These are phyloP conservation scores for Arthrobotrys iridis DNA, from an alignment of 2,329 filamentous ascomycete genomes.

Conservation along the genomic window DNA sequence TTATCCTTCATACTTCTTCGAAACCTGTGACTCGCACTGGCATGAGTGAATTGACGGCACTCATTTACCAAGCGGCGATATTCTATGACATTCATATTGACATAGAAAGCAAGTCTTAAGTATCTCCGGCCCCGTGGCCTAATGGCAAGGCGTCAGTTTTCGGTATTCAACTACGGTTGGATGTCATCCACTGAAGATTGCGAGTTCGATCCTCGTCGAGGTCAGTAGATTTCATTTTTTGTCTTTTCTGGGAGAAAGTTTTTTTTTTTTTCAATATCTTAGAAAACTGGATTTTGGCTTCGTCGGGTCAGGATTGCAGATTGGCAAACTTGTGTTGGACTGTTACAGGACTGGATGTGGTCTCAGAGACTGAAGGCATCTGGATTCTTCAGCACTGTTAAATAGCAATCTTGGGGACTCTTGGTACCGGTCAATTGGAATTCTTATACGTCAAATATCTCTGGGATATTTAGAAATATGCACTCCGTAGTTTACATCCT, in stretches of 20 bases:
- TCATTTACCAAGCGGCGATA: too few species aligned
- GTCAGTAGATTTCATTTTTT: slow-evolving; percentile 42
- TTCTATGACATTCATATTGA: too few species aligned
- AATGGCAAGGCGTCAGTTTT: slow-evolving; percentile 55
- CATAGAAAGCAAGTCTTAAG: too few species aligned
- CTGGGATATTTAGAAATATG: background rate
- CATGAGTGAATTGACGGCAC: too few species aligned
- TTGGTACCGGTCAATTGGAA: background rate
- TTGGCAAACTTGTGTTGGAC: slow-evolving; percentile 42
- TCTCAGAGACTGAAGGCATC: background rate
- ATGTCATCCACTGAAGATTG: slow-evolving; percentile 54
- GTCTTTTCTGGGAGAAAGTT: background rate
- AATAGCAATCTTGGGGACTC: background rate
- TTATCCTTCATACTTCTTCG: too few species aligned
- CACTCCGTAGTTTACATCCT: background rate
- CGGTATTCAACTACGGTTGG: slow-evolving; percentile 35
- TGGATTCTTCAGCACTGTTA: background rate
- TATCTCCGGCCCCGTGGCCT: slow-evolving; percentile 49
- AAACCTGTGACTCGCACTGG: too few species aligned
- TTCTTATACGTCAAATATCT: background rate
- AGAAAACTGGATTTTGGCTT: too few species aligned
- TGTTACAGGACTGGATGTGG: background rate
- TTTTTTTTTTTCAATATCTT: slow-evolving; percentile 10
- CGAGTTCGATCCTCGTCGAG: slow-evolving; percentile 55
- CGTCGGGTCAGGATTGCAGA: background rate